Conservation (phyloP, 306 rosid species). For the Citrullus mucosospermus region DNA sequence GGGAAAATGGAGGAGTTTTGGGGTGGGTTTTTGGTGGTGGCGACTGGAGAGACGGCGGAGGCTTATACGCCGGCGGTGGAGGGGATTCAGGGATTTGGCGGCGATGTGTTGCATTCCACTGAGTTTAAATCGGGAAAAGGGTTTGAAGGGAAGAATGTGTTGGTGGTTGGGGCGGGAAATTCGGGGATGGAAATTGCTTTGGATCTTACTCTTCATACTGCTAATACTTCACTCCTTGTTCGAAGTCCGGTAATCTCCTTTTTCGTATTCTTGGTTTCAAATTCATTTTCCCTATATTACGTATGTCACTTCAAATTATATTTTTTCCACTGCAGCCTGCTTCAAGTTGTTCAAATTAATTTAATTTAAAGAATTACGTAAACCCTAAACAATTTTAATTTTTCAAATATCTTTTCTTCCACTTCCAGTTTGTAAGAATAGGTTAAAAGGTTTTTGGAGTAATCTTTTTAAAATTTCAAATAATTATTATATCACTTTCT, state of each 20-base stretch:
- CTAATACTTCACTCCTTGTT: conserved; percentile 37
- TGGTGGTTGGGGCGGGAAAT: conserved; percentile 16
- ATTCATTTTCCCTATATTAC: too few relatives aligned
- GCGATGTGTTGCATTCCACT: conserved; percentile 9
- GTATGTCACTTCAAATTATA: too few relatives aligned
- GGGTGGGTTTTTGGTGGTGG: neutral
- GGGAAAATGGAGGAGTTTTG: conserved; percentile 23
- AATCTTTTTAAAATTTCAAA: too few relatives aligned
- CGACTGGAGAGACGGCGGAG: conserved; percentile 6
- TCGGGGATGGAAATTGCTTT: conserved; percentile 15
- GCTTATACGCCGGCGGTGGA: neutral
- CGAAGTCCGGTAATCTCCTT: conserved; percentile 46
- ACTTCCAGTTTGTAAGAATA: too few relatives aligned
- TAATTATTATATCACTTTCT: too few relatives aligned
- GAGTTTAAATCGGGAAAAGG: neutral
- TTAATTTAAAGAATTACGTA: too few relatives aligned
- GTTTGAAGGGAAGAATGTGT: conserved; percentile 9
- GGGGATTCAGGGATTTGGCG: conserved; percentile 12
- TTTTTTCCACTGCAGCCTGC: too few relatives aligned
- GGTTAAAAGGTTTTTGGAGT: too few relatives aligned
- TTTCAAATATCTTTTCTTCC: too few relatives aligned
- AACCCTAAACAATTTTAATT: too few relatives aligned
- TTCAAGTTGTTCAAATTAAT: too few relatives aligned
- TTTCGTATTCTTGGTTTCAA: too few relatives aligned
- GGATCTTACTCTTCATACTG: conserved; percentile 12